phyloP scores from a whole-genome alignment of 2,329 filamentous ascomycete genomes.

The Leptosphaerulina australis region DNA sequence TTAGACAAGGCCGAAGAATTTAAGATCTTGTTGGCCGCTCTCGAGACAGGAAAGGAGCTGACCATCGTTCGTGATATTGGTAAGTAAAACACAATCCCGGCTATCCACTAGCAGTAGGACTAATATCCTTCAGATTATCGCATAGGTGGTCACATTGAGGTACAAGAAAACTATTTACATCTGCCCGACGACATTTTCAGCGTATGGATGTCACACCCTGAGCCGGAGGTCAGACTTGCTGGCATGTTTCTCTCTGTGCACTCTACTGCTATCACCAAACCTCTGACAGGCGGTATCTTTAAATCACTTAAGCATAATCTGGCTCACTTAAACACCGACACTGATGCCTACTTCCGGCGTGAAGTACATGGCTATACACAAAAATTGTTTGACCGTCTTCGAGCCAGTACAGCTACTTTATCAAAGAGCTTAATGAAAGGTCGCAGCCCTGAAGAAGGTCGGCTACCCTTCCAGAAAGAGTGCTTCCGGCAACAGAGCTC shows the following conservation, averaged over 20 bases:
- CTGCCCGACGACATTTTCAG: constrained; percentile 56
- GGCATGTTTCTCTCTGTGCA: constrained; percentile 80
- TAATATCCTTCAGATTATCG: constrained; percentile 31
- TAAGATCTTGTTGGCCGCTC: constrained; percentile 46
- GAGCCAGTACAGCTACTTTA: constrained; percentile 44
- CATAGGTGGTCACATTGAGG: constrained; percentile 29
- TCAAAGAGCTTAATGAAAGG: constrained; percentile 27
- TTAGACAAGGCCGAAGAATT: constrained; percentile 37
- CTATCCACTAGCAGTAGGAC: neutral
- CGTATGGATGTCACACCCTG: constrained; percentile 46
- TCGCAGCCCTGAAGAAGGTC: constrained; percentile 1
- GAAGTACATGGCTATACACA: constrained; percentile 77
- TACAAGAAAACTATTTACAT: constrained; percentile 53
- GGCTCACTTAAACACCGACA: constrained; percentile 76
- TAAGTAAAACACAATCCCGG: constrained; percentile 22
- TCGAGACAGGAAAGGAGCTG: constrained; percentile 55
- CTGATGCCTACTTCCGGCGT: constrained; percentile 83
- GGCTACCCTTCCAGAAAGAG: constrained; percentile 28
- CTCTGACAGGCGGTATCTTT: constrained; percentile 69
- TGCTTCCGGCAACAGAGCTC: neutral
- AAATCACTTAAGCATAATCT: constrained; percentile 69
- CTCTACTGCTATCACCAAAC: constrained; percentile 74
- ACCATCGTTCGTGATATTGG: constrained; percentile 52
- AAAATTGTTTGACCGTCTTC: constrained; percentile 75
- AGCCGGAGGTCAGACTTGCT: constrained; percentile 69